These are phyloP conservation scores for Claviceps spartinae DNA, from an alignment of 2,329 filamentous ascomycete genomes.

Conservation along the genomic window DNA sequence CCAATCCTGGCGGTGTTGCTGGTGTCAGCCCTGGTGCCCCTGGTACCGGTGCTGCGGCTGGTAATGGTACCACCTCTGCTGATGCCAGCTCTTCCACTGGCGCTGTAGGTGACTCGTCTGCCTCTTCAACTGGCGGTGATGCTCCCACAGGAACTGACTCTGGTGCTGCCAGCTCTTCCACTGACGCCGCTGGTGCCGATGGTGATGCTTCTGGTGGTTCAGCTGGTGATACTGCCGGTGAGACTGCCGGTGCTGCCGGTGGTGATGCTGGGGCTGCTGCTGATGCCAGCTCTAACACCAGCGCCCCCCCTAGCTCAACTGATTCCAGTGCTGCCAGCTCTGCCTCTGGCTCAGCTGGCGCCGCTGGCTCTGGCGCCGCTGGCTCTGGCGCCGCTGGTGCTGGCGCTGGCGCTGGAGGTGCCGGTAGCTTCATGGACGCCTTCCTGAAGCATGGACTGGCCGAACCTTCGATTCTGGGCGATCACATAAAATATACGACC, in stretches of 20 bases:
- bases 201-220: background rate
- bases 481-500: constrained; percentile 1
- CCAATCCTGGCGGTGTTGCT: background rate
- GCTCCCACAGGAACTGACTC: background rate
- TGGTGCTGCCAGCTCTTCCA: background rate
- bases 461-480: background rate
- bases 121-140: background rate
- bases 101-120: background rate
- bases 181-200: background rate
- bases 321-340: too few relatives aligned
- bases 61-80: background rate
- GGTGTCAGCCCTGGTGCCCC: background rate
- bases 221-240: background rate
- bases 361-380: background rate
- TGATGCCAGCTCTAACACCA: background rate
- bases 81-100: background rate
- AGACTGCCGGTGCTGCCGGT: background rate
- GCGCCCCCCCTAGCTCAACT: background rate
- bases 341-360: too few relatives aligned
- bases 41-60: background rate
- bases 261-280: too few relatives aligned
- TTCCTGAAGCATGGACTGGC: background rate
- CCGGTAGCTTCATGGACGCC: background rate
- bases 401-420: background rate
- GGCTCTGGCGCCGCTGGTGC: background rate